Evolutionary conservation across 2,329 filamentous ascomycete genomes (phyloP).

Genomic region (Venturia carpophila): DNA sequence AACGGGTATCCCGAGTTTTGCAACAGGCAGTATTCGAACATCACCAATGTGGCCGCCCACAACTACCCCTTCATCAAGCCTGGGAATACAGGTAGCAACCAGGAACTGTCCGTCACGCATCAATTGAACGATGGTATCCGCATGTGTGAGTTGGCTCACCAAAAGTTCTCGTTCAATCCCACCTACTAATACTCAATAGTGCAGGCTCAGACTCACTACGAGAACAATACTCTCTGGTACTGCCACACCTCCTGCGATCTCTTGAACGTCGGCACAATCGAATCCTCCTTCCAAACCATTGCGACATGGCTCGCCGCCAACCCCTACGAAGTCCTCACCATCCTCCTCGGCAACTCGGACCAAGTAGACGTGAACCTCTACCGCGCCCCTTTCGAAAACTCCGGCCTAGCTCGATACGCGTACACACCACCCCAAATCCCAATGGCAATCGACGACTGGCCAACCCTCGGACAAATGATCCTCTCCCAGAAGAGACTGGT

Average conservation of each 20-base stretch:
- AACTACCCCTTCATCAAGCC: conserved; percentile 32
- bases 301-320: conserved; percentile 64
- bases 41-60: conserved; percentile 36
- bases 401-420: conserved; percentile 64
- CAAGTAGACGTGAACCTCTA: conserved; percentile 58
- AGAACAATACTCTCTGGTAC: conserved; percentile 58
- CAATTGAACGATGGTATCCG: conserved; percentile 36
- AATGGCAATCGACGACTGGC: conserved; percentile 71
- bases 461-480: conserved; percentile 59
- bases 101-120: conserved; percentile 30
- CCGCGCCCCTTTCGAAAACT: conserved; percentile 47
- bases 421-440: conserved; percentile 66
- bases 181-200: conserved; percentile 33
- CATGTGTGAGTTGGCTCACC: conserved; percentile 26
- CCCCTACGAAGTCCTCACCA: conserved; percentile 80
- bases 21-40: conserved; percentile 33
- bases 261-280: conserved; percentile 71
- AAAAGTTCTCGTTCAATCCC: conserved; percentile 46
- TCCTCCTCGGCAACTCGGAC: conserved; percentile 73
- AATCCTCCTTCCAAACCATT: conserved; percentile 62
- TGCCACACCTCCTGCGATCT: conserved; percentile 81
- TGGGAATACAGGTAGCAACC: conserved; percentile 32
- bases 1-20: conserved; percentile 36
- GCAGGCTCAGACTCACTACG: conserved; percentile 51
- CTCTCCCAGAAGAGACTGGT: conserved; percentile 32